Conservation (phyloP, 495 filamentous ascomycete species). For the Penicillium atrosanguineum region DNA sequence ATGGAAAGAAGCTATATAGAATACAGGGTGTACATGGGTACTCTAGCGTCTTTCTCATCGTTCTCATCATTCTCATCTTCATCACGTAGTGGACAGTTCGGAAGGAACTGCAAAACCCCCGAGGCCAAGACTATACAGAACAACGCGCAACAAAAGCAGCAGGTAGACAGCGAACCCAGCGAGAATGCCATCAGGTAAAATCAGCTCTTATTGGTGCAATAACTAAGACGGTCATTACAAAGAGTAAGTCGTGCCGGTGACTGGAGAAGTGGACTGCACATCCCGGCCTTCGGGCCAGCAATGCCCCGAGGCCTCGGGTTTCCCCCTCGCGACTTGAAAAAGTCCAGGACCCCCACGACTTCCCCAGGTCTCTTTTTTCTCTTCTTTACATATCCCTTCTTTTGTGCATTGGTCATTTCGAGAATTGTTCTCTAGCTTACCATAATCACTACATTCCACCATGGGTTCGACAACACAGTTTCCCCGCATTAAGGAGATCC, state of each 20-base stretch:
- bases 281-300: constrained; percentile 27
- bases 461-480: constrained; percentile 40
- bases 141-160: not conserved
- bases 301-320: constrained; percentile 28
- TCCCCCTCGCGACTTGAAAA: constrained; percentile 13
- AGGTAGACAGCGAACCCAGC: not conserved
- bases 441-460: constrained; percentile 4
- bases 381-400: not conserved
- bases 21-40: too few relatives aligned
- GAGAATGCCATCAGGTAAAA: not conserved
- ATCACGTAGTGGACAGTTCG: not conserved
- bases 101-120: not conserved
- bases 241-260: not conserved
- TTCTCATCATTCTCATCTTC: too few relatives aligned
- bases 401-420: not conserved
- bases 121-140: too few relatives aligned
- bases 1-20: too few relatives aligned
- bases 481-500: constrained; percentile 69
- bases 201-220: not conserved
- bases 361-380: not conserved
- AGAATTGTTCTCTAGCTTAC: not conserved
- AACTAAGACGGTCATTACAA: not conserved
- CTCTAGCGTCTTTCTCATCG: too few relatives aligned
- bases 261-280: not conserved
- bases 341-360: constrained; percentile 8